phyloP scores from a whole-genome alignment of 768 basidiomycete genomes.

The Sutorius australiensis region DNA sequence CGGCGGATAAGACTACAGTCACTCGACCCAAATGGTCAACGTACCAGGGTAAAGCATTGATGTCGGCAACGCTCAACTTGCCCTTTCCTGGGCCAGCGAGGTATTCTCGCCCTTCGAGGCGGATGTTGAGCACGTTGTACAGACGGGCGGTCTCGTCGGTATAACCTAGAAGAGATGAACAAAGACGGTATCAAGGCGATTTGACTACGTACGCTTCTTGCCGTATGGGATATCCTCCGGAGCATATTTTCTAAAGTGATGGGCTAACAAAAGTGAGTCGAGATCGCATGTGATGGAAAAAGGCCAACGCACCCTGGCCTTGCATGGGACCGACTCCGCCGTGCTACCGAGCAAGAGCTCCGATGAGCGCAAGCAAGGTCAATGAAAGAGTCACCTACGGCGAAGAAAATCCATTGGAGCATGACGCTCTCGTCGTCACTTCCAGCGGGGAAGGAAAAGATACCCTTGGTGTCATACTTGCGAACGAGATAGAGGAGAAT shows the following conservation, averaged over 20 bases:
- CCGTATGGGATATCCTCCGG: constrained; percentile 68
- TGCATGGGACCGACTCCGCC: constrained; percentile 89
- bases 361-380: not conserved
- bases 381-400: constrained; percentile 37
- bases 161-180: constrained; percentile 51
- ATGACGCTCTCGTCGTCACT: constrained; percentile 62
- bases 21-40: constrained; percentile 3
- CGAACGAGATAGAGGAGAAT: constrained; percentile 81
- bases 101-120: constrained; percentile 70
- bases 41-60: constrained; percentile 66
- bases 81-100: constrained; percentile 74
- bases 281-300: constrained; percentile 2
- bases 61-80: constrained; percentile 66
- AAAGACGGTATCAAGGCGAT: not conserved
- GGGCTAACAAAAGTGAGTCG: constrained; percentile 37
- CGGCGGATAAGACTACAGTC: not conserved
- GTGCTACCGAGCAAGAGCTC: constrained; percentile 41
- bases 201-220: constrained; percentile 48
- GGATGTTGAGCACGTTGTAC: constrained; percentile 78
- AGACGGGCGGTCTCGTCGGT: constrained; percentile 77
- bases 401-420: constrained; percentile 87
- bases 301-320: constrained; percentile 46
- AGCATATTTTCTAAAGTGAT: constrained; percentile 65
- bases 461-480: constrained; percentile 73
- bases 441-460: constrained; percentile 63